Evolutionary conservation across 768 basidiomycete genomes (phyloP), one percentile per base, ranked within the genome.

Genomic region (Exsudoporus frostii): DNA sequence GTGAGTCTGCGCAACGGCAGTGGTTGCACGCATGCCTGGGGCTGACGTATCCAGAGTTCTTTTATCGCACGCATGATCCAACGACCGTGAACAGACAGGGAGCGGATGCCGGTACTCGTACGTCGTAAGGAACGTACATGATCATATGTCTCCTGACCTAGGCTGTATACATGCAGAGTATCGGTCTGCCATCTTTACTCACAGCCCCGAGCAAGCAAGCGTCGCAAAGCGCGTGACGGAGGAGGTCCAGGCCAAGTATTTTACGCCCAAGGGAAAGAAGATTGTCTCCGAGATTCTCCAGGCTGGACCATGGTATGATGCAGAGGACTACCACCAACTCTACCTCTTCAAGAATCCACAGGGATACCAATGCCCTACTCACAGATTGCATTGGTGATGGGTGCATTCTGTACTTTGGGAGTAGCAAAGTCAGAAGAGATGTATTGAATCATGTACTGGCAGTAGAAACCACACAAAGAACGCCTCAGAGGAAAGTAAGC

Each of bases 61-160:
- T 96, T 73, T 96, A 93, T 70, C 81, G 96, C 42, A 92, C 90
- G 0, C 95, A 98, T 63, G 94, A 97, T 59, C 92, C 95, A 3
- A 96, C 93, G 38, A 90, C 90, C 0, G 64, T 78, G 50, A 85
- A 96, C 69, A 73, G 78, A 14, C 93, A 96, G 67, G 93, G 93
- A 27, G 76, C 63, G 2, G 92, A 96, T 62, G 65, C 64, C 3
- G 93, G 94, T 19, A 82, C 84, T 27, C 93, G 92, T 93, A 64
- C 58, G 85, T 80, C 5, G 9, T 19, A 14, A 30, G 14, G 15
- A 7, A n/a, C n/a, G 17, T 9, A 10, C 3, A 24, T n/a, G 40
- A 7, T 45, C 4, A 9, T 15, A 37, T 11, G n/a, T 34, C 33
- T 27, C 15, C 48, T 60, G 33, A 50, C 34, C 24, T 10, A n/a